phyloP scores from a whole-genome alignment of 2,329 filamentous ascomycete species.

The Taxawa tesnikishii region DNA sequence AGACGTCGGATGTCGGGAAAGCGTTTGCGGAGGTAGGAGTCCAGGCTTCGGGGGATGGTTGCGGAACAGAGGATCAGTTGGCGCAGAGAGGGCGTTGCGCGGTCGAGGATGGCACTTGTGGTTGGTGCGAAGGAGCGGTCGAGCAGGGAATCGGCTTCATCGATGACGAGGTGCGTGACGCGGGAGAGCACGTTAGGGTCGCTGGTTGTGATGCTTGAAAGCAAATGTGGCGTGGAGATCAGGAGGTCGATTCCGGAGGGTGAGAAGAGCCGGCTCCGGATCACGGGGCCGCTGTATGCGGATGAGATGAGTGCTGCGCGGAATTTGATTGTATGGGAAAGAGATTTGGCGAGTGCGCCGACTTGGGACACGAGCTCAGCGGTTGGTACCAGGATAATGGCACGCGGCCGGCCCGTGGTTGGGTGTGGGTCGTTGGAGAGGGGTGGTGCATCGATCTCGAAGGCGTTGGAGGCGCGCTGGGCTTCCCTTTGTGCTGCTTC shows the following conservation, averaged over 20 bases:
- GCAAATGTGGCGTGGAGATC: slow-evolving; percentile 76
- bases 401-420: slow-evolving; percentile 66
- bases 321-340: slow-evolving; percentile 80
- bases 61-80: slow-evolving; percentile 90
- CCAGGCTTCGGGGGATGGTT: slow-evolving; percentile 82
- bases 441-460: slow-evolving; percentile 47
- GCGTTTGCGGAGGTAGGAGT: slow-evolving; percentile 67
- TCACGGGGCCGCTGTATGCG: slow-evolving; percentile 61
- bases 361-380: slow-evolving; percentile 88
- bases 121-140: slow-evolving; percentile 83
- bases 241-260: slow-evolving; percentile 73
- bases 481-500: slow-evolving; percentile 16
- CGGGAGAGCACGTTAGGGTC: slow-evolving; percentile 90
- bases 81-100: slow-evolving; percentile 65
- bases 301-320: slow-evolving; percentile 74
- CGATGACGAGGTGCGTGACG: slow-evolving; percentile 76
- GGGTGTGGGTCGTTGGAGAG: slow-evolving; percentile 54
- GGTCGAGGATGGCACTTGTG: slow-evolving; percentile 73
- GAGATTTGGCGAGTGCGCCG: slow-evolving; percentile 62
- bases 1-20: slow-evolving; percentile 78
- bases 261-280: slow-evolving; percentile 74
- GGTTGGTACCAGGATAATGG: slow-evolving; percentile 80
- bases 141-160: slow-evolving; percentile 92
- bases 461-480: slow-evolving; percentile 43
- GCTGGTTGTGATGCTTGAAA: slow-evolving; percentile 74